phyloP scores from a whole-genome alignment of 768 basidiomycete genomes.

The Nidularia pulvinata region DNA sequence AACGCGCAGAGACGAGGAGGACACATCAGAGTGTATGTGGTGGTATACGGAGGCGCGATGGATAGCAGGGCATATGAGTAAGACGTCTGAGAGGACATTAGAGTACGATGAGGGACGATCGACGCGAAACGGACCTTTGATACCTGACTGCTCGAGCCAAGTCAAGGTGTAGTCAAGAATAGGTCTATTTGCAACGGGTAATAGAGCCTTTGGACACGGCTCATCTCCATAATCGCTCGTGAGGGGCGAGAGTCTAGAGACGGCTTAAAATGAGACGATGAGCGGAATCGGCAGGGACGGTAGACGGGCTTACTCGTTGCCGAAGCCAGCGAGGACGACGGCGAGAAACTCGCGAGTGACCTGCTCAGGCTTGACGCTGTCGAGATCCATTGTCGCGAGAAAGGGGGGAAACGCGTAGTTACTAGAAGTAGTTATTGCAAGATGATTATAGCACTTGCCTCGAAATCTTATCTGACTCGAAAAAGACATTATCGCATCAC shows the following conservation, averaged over 20 bases:
- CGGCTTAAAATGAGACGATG: constrained; percentile 2
- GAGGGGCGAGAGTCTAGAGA: constrained; percentile 64
- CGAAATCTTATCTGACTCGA: background rate
- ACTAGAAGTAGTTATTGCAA: background rate
- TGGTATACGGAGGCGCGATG: constrained; percentile 81
- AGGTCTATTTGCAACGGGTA: constrained; percentile 87
- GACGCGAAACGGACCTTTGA: constrained; percentile 58
- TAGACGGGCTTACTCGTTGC: constrained; percentile 67
- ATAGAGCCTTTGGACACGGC: constrained; percentile 83
- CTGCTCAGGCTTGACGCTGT: constrained; percentile 48
- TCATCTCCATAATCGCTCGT: constrained; percentile 80
- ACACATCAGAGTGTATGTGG: constrained; percentile 78
- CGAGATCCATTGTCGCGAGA: constrained; percentile 56
- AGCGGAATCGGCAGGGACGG: background rate
- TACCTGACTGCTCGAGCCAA: constrained; percentile 88
- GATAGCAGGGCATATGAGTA: constrained; percentile 80
- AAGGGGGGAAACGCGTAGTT: background rate
- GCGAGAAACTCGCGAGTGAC: constrained; percentile 82
- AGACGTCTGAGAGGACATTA: constrained; percentile 57
- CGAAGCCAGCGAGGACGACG: constrained; percentile 88
- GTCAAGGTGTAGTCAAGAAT: constrained; percentile 81
- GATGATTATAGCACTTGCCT: background rate
- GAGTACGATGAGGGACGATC: constrained; percentile 1
- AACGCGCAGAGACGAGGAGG: constrained; percentile 67
- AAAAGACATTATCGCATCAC: background rate